Percentiles rank a stretch among this genome's conserved stretches.
Evolutionary conservation across 805 yeast species (phyloP).

Genomic region (Gaillardinia entomophila): DNA sequence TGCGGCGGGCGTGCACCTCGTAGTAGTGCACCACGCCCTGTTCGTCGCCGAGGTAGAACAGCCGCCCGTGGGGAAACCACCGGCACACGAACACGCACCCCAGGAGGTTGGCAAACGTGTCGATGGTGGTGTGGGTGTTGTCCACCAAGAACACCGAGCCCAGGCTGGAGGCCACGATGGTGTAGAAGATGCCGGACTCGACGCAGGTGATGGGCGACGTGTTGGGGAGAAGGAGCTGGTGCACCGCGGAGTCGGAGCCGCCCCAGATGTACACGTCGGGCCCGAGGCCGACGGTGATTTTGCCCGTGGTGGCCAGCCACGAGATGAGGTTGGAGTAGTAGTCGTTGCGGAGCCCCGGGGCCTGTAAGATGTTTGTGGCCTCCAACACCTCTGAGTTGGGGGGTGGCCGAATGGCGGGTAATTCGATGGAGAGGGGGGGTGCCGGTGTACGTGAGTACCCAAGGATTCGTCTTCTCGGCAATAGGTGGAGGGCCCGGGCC

Average conservation of each 20-base stretch:
- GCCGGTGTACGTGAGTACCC: too few species aligned
- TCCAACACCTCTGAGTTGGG: slow-evolving; percentile 2
- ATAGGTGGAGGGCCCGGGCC: too few species aligned
- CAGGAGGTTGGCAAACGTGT: slow-evolving; percentile 12
- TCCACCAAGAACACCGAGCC: slow-evolving; percentile 51
- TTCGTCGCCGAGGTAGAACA: slow-evolving; percentile 62
- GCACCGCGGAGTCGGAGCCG: slow-evolving; percentile 36
- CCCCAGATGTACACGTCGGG: slow-evolving; percentile 60
- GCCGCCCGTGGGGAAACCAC: slow-evolving; percentile 47
- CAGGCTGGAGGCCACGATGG: slow-evolving; percentile 52
- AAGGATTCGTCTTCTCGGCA: too few species aligned
- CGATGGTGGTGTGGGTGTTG: slow-evolving; percentile 9
- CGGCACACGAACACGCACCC: slow-evolving; percentile 50
- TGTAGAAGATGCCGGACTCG: slow-evolving; percentile 41
- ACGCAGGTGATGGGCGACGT: slow-evolving; percentile 53
- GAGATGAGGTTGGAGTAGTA: slow-evolving; percentile 71
- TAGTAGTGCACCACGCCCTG: slow-evolving; percentile 50
- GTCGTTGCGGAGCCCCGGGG: slow-evolving; percentile 70
- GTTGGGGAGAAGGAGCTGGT: slow-evolving; percentile 37
- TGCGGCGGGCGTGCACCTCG: slow-evolving; percentile 14
- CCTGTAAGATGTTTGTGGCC: slow-evolving; percentile 24
- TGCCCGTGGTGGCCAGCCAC: slow-evolving; percentile 53
- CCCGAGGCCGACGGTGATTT: slow-evolving; percentile 64
- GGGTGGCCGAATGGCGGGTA: too few species aligned
- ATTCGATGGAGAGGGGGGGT: too few species aligned